phyloP scores from a whole-genome alignment of 768 basidiomycete genomes.

The Lepiota brunneoincarnata region DNA sequence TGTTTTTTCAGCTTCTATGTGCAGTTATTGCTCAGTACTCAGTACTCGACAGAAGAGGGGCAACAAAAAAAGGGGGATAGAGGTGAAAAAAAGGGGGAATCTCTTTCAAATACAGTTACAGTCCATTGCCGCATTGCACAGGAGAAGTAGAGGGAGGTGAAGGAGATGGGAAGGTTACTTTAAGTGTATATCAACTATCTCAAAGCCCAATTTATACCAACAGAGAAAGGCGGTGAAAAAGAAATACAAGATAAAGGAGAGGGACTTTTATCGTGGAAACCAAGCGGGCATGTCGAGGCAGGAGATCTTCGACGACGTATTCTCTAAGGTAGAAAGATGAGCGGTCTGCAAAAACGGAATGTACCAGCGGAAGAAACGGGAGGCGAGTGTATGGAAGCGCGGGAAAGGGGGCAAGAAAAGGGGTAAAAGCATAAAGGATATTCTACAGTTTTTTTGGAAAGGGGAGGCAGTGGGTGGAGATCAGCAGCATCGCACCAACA shows the following conservation, averaged over 20 bases:
- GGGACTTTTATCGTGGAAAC: neutral
- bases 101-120: conserved; percentile 12
- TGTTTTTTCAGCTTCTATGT: too few species aligned
- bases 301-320: too few species aligned
- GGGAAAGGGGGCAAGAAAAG: conserved; percentile 20
- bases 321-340: too few species aligned
- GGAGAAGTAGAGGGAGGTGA: conserved; percentile 2
- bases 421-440: neutral
- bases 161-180: conserved; percentile 5
- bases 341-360: too few species aligned
- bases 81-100: neutral
- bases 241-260: conserved; percentile 13
- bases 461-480: neutral
- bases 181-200: conserved; percentile 11
- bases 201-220: conserved; percentile 12
- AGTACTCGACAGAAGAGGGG: conserved; percentile 13
- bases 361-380: too few species aligned
- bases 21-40: neutral
- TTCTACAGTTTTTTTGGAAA: conserved; percentile 6
- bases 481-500: neutral
- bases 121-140: conserved; percentile 12
- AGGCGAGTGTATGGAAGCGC: conserved; percentile 26
- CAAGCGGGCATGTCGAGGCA: too few species aligned
- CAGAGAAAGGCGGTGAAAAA: neutral
- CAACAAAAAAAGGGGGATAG: neutral